These are phyloP conservation scores for Talaromyces albobiverticillius DNA, from an alignment of 2,329 filamentous ascomycete genomes.

Conservation along the genomic window DNA sequence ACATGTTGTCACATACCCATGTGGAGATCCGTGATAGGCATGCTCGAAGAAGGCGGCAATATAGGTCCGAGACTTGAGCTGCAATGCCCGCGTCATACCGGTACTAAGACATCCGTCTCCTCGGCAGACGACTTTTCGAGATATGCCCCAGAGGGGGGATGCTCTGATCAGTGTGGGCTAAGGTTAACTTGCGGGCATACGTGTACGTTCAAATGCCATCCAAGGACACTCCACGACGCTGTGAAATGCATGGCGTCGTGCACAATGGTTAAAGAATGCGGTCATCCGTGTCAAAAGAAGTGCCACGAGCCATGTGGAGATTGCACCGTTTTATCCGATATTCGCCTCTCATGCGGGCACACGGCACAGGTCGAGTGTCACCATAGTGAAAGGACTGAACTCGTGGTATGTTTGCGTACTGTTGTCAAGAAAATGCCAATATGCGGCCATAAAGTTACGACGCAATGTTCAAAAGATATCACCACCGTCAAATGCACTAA, in stretches of 20 bases:
- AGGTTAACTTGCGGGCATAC: slow-evolving; percentile 46
- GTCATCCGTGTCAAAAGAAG: slow-evolving; percentile 38
- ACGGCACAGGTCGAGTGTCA: slow-evolving; percentile 30
- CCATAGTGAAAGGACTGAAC: slow-evolving; percentile 41
- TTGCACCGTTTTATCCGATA: slow-evolving; percentile 29
- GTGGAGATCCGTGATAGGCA: slow-evolving; percentile 60
- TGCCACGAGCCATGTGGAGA: slow-evolving; percentile 43
- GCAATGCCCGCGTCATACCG: slow-evolving; percentile 59
- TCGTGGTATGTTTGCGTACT: slow-evolving; percentile 48
- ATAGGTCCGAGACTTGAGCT: slow-evolving; percentile 54
- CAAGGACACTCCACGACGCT: slow-evolving; percentile 40
- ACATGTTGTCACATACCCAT: slow-evolving; percentile 59
- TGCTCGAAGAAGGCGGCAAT: slow-evolving; percentile 47
- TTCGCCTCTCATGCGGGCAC: slow-evolving; percentile 31
- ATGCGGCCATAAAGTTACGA: slow-evolving; percentile 54
- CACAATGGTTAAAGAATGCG: slow-evolving; percentile 34
- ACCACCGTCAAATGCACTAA: slow-evolving; percentile 47
- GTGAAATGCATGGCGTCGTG: slow-evolving; percentile 44
- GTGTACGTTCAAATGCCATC: slow-evolving; percentile 46
- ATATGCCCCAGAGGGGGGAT: slow-evolving; percentile 62
- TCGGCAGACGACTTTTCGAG: slow-evolving; percentile 57
- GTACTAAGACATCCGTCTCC: slow-evolving; percentile 50
- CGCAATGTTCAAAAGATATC: slow-evolving; percentile 46
- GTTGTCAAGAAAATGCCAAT: slow-evolving; percentile 51
- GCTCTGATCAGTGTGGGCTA: slow-evolving; percentile 48